Base-by-base conservation (phyloP, 805 yeast genomes). In the Hanseniaspora singularis region DNA sequence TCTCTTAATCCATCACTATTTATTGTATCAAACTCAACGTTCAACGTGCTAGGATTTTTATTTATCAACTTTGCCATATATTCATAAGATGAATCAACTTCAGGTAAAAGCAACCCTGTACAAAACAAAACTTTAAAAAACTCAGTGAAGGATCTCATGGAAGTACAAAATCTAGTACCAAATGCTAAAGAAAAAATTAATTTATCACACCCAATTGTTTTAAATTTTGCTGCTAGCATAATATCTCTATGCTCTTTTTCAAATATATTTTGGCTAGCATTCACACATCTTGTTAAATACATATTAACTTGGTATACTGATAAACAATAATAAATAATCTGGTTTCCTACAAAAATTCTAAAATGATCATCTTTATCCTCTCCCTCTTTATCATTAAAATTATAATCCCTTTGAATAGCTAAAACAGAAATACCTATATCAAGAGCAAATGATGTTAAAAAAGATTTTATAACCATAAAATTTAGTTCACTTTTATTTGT, bases 131-230 rank as follows among this genome's bases (percentile, higher is more conserved):
- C 40, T 10, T 43, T 43, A 11, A 43, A 43, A 18, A 43, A 43
- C 23, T 43, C 47, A 11, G 31, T 24, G 23, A 43, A 43, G 2
- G 26, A 15, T 27, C 47, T 38, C 40, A 43, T 28, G 5, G 33
- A 14, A 14, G 15, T 36, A 9, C 33, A 43, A 26, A 19, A 43
- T 30, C 40, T 43, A 3, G 47, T 40, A 2, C 40, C 22, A 30
- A 43, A 43, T 2, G 37, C 28, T 32, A 43, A 34, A 31, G n/a
- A 36, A 23, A 43, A 43, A 12, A 43, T 20, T 2, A 43, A 23
- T 14, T 30, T 43, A 31, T 43, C 47, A 30, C 47, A 43, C 3
- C 47, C 47, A 2, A 33, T 15, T 28, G 30, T 36, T 16, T 43
- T 43, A 6, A n/a, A 16, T 14, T 43, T 43, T 12, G 22, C 19